Conservation (phyloP, 2,329 filamentous ascomycete species). For the Phaeosphaeria sp. region DNA sequence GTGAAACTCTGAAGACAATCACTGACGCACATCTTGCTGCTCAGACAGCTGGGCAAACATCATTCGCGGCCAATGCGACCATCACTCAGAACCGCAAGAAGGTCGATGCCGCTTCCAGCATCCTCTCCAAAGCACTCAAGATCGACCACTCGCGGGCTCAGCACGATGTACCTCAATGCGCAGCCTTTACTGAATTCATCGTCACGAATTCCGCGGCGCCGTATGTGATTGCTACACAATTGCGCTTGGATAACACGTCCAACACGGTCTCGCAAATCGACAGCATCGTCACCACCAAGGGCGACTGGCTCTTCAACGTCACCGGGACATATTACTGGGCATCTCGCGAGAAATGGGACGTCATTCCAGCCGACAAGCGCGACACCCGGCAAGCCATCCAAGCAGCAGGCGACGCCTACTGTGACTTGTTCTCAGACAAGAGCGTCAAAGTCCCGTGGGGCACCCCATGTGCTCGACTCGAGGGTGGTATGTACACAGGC, state of each 20-base stretch:
- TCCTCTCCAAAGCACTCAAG: constrained; percentile 31
- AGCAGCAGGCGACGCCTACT: constrained; percentile 38
- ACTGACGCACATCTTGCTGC: constrained; percentile 26
- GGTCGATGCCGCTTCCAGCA: constrained; percentile 20
- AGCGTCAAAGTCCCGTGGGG: constrained; percentile 37
- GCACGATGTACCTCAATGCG: constrained; percentile 34
- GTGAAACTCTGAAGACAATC: constrained; percentile 22
- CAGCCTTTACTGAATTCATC: constrained; percentile 38
- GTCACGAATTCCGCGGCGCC: constrained; percentile 30
- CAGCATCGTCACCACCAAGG: constrained; percentile 34
- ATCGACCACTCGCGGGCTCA: constrained; percentile 34
- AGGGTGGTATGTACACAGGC: constrained; percentile 38
- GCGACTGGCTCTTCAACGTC: constrained; percentile 42
- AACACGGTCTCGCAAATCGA: constrained; percentile 29
- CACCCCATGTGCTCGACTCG: constrained; percentile 33
- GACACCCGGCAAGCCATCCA: constrained; percentile 30
- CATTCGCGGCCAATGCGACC: constrained; percentile 22
- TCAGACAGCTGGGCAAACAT: constrained; percentile 29
- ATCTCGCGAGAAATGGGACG: constrained; percentile 29
- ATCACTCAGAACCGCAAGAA: constrained; percentile 37
- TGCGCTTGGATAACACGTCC: constrained; percentile 31
- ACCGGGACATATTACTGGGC: constrained; percentile 37
- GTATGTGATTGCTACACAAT: constrained; percentile 37
- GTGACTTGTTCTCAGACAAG: constrained; percentile 35
- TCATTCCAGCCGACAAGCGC: constrained; percentile 23